phyloP scores from a whole-genome alignment of 2,329 filamentous ascomycete species.

The Exophiala aquamarina region DNA sequence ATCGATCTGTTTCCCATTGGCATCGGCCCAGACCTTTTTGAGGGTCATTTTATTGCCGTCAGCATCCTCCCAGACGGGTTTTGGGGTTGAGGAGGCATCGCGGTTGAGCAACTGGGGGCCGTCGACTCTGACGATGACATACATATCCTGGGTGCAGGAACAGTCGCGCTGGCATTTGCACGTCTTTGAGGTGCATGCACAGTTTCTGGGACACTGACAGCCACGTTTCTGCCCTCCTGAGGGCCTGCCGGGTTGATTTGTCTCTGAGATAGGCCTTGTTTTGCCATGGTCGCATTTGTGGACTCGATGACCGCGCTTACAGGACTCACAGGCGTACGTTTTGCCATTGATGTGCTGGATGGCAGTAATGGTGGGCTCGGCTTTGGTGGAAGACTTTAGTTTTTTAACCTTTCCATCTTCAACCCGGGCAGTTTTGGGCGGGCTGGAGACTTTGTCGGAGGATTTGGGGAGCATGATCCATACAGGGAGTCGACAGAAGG shows the following conservation, averaged over 20 bases:
- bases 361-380: conserved; percentile 10
- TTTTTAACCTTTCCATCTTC: conserved; percentile 24
- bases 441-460: conserved; percentile 13
- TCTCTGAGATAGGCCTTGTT: conserved; percentile 24
- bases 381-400: conserved; percentile 9
- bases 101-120: conserved; percentile 13
- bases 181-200: conserved; percentile 26
- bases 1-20: conserved; percentile 24
- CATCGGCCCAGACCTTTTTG: conserved; percentile 26
- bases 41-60: conserved; percentile 24
- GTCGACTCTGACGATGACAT: conserved; percentile 22
- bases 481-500: too few species aligned
- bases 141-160: conserved; percentile 26
- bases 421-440: conserved; percentile 16
- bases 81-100: conserved; percentile 21
- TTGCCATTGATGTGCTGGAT: conserved; percentile 28
- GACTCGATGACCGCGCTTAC: conserved; percentile 28
- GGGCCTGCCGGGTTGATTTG: conserved; percentile 26
- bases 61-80: conserved; percentile 25
- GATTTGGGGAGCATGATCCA: conserved; percentile 12
- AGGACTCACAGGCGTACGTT: conserved; percentile 28
- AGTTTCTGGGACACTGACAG: conserved; percentile 26
- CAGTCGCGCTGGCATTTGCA: conserved; percentile 27
- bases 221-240: conserved; percentile 25
- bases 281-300: conserved; percentile 28